A percentile compares a stretch with the other conserved stretches of the same genome.
These are phyloP conservation scores for Populus tomentosa DNA, from an alignment of 441 rosid genomes.

Conservation along the genomic window DNA sequence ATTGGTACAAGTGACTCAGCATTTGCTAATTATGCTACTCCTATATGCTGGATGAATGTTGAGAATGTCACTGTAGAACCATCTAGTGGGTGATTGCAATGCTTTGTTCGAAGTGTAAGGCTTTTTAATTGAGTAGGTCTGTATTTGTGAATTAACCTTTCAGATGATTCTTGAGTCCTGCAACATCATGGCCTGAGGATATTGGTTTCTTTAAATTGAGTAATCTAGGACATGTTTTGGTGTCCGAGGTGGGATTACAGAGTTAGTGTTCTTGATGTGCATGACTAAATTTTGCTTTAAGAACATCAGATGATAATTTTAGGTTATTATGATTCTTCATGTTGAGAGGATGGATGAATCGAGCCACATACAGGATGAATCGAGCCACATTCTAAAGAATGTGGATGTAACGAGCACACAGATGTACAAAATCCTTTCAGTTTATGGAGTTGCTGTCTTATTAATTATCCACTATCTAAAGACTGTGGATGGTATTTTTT, in stretches of 20 bases:
- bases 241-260: background rate
- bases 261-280: background rate
- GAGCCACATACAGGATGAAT: background rate
- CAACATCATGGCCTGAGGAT: background rate
- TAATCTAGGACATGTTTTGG: background rate
- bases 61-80: background rate
- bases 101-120: background rate
- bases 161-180: background rate
- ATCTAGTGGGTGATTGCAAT: background rate
- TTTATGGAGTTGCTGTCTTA: too few relatives aligned
- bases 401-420: too few relatives aligned
- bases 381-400: too few relatives aligned
- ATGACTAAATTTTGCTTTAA: background rate
- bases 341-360: background rate
- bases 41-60: background rate
- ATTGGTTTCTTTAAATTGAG: background rate
- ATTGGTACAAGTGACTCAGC: background rate
- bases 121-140: background rate
- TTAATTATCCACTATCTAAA: too few relatives aligned
- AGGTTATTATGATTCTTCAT: background rate
- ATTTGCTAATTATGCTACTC: background rate
- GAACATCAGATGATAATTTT: background rate
- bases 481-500: too few relatives aligned
- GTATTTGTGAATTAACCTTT: background rate
- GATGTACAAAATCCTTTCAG: too few relatives aligned